Evolutionary conservation across 2,329 filamentous ascomycete genomes (phyloP).

Genomic region (Arthrobotrys sphaeroides): DNA sequence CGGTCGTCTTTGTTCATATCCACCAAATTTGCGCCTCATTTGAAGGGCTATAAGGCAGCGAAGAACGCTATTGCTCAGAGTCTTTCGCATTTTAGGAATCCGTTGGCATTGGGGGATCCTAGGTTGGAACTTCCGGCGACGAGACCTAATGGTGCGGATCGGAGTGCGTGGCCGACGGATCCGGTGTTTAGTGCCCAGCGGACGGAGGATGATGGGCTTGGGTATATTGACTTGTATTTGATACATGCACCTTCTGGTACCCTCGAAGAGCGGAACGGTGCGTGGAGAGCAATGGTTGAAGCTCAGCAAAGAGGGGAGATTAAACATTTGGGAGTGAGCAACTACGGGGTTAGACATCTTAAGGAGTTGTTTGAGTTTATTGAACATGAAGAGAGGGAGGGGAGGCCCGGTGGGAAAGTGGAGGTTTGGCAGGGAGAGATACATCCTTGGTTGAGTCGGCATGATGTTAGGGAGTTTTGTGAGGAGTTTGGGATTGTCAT

Average conservation of each 20-base stretch:
- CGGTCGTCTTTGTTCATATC: conserved; percentile 71
- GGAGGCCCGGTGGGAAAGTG: conserved; percentile 72
- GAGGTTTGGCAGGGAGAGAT: conserved; percentile 89
- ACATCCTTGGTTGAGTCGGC: conserved; percentile 85
- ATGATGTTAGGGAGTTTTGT: conserved; percentile 83
- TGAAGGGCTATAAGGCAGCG: conserved; percentile 71
- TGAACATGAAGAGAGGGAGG: conserved; percentile 61
- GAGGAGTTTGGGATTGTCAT: conserved; percentile 70
- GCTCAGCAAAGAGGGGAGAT: conserved; percentile 71
- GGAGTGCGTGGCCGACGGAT: conserved; percentile 31
- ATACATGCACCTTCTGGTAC: conserved; percentile 72
- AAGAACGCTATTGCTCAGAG: conserved; percentile 60
- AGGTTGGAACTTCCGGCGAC: conserved; percentile 32
- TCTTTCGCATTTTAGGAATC: conserved; percentile 48
- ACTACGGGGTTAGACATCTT: conserved; percentile 72
- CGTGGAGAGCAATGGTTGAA: conserved; percentile 73
- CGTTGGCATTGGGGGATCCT: conserved; percentile 26
- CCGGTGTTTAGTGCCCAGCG: background rate
- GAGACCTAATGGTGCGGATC: conserved; percentile 17
- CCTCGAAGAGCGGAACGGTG: conserved; percentile 67
- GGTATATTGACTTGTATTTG: conserved; percentile 60
- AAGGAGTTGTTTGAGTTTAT: conserved; percentile 71
- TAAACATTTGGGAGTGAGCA: conserved; percentile 71
- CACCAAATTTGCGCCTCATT: conserved; percentile 67
- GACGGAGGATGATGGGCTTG: conserved; percentile 30